Evolutionary conservation across 768 basidiomycete genomes (phyloP), one percentile per base, ranked within the genome.

Genomic region (Boletus reticuloceps): DNA sequence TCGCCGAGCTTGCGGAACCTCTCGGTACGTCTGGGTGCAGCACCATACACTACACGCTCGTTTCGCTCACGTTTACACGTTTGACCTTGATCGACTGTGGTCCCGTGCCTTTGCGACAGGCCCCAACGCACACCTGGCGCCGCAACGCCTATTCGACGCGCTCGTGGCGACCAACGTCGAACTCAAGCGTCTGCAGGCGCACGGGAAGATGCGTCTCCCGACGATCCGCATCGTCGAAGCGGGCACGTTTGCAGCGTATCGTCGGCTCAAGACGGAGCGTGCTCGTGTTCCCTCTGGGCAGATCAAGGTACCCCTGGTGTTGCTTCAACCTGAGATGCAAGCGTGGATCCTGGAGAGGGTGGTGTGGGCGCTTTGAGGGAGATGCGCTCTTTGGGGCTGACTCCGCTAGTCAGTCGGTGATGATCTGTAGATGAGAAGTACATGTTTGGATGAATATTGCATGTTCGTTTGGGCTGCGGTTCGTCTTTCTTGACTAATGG

Each of bases 161-260:
- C 58, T 66, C 29, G 45, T 48, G 4, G 13, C 44, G 12, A 36
- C 45, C 0, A 55, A 63, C 16, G 2, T 7, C 1, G 38, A 45
- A 14, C 46, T 42, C 20, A 20, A 42, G 6, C 12, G 4, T 27
- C 52, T 46, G 16, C 34, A 55, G 6, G 43, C 54, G 2, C 27
- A 11, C 1, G 56, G 51, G 12, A 19, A 32, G 16, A 43, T 55
- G 1, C 37, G 57, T 9, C 41, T 58, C 8, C 67, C 67, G 3
- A 64, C 64, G 34, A 57, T 69, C 41, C 65, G 65, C 5, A 44
- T 69, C 5, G 51, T 68, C 5, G 50, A 60, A n/a, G 20, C 49
- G 1, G 62, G 67, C 6, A 62, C 59, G 16, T 66, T 66, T 11
- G 37, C 46, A 4, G 64, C 57, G 4, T 67, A 58, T 34, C 58